Base-by-base conservation (phyloP, 2,329 filamentous ascomycete genomes). In the Pyrenochaeta sp. region DNA sequence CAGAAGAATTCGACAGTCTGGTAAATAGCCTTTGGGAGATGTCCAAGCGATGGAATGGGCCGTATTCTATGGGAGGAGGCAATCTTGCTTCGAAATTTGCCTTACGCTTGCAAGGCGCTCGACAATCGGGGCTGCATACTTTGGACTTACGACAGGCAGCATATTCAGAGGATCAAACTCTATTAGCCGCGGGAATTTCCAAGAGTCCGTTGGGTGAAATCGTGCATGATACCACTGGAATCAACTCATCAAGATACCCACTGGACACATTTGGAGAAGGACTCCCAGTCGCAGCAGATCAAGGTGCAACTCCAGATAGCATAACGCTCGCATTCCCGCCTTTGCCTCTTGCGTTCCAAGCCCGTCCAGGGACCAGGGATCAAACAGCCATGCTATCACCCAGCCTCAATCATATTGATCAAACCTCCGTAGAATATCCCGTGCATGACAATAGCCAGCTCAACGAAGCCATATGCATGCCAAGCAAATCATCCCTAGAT, bases 81-180 rank as follows among this genome's bases (percentile, higher is more conserved):
- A 77, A 74, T 48, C 54, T 77, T 7, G 75, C 76, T 1, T 71
- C 71, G 7, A 74, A 74, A 40, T 75, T 78, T 46, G 72, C 74
- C 0, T 49, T 50, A 2, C 64, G 72, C 4, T 62, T 78, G 11
- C 60, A 69, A n/a, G 56, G 65, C 14, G 71, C 72, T 4, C 45
- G 45, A 35, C 15, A 45, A 41, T 31, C 46, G 2, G 51, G 37
- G 4, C 12, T 46, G 2, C 53, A 55, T 7, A 50, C 64, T 7
- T 41, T 75, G 6, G 72, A 77, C 43, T 71, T 77, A 18, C 60
- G 73, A 7, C 65, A 77, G 47, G 45, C 75, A 2, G 75, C 68
- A 1, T 75, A 73, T 50, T 71, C 66, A 0, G 72, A 76, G 10
- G 42, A 60, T 17, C 39, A 17, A 37, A 14, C 32, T 18, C 21